These are phyloP conservation scores for Globisporangium ultimum DNA, from an alignment of 352 stramenopile genomes.

Conservation along the genomic window DNA sequence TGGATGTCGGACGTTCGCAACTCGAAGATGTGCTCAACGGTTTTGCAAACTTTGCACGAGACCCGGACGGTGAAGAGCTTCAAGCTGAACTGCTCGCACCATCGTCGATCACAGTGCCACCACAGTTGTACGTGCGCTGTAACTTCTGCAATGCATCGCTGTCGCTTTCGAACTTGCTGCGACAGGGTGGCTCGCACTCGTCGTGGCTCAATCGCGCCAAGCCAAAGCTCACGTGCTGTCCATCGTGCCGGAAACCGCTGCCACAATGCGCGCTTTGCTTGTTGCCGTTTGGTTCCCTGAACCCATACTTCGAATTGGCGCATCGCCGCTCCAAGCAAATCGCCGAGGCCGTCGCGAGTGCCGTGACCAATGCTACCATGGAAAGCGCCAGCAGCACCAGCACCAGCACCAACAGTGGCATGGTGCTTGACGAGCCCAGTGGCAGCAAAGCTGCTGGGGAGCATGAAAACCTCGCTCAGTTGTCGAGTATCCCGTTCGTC, in stretches of 20 bases:
- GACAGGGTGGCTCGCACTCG: slow-evolving; percentile 87
- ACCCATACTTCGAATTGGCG: slow-evolving; percentile 94
- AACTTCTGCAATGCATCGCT: slow-evolving; percentile 93
- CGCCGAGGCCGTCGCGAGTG: slow-evolving; percentile 22
- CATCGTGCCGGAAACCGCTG: slow-evolving; percentile 91
- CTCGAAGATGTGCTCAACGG: slow-evolving; percentile 84
- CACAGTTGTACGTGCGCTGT: slow-evolving; percentile 93
- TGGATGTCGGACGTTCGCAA: slow-evolving; percentile 91
- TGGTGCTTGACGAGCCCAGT: slow-evolving; percentile 47
- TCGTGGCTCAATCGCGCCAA: slow-evolving; percentile 88
- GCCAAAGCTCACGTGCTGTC: slow-evolving; percentile 88
- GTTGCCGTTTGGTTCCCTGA: slow-evolving; percentile 90
- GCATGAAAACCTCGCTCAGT: slow-evolving; percentile 84
- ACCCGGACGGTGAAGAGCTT: slow-evolving; percentile 42
- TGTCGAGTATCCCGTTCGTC: slow-evolving; percentile 92
- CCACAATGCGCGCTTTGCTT: slow-evolving; percentile 93
- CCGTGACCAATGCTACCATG: slow-evolving; percentile 33
- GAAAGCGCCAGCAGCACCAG: slow-evolving; percentile 9
- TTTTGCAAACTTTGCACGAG: slow-evolving; percentile 54
- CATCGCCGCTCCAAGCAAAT: slow-evolving; percentile 69
- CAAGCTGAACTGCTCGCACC: slow-evolving; percentile 40
- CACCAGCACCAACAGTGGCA: slow-evolving; percentile 26
- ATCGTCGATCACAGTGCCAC: slow-evolving; percentile 53
- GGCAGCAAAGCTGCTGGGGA: slow-evolving; percentile 34
- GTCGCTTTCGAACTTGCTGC: slow-evolving; percentile 85